Conservation (phyloP, 179 eudicot species). For the Drosera spatulata region DNA sequence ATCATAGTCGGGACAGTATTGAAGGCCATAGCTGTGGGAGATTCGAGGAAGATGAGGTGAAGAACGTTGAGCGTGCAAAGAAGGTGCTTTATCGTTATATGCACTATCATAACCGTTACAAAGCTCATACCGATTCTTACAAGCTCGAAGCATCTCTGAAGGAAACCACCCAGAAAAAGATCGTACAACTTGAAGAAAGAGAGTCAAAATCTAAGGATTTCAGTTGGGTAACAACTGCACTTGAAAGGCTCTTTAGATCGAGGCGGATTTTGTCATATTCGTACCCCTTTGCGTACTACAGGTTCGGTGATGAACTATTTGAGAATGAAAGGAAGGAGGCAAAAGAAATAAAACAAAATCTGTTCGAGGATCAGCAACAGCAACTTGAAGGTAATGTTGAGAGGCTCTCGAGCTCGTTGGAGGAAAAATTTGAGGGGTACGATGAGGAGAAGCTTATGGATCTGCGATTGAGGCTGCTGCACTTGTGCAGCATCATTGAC, state of each 20-base stretch:
- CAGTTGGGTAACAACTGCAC: conserved; percentile 55
- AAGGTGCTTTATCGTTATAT: conserved; percentile 46
- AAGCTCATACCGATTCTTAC: conserved; percentile 67
- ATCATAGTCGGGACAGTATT: conserved; percentile 63
- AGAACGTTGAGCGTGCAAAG: conserved; percentile 35
- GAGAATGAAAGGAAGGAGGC: conserved; percentile 41
- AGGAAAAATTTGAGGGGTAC: conserved; percentile 32
- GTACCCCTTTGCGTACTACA: conserved; percentile 69
- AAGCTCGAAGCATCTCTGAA: conserved; percentile 44
- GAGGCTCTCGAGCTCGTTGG: conserved; percentile 55
- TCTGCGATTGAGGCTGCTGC: conserved; percentile 26
- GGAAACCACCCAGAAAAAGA: conserved; percentile 31
- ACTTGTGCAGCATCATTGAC: conserved; percentile 27
- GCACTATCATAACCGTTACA: conserved; percentile 56
- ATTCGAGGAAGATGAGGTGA: conserved; percentile 34
- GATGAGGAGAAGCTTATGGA: conserved; percentile 3
- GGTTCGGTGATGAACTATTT: conserved; percentile 71
- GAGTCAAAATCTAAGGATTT: conserved; percentile 24
- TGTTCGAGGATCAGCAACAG: conserved; percentile 84
- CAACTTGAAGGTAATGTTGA: conserved; percentile 65
- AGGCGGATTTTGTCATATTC: conserved; percentile 62
- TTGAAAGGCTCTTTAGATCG: conserved; percentile 49
- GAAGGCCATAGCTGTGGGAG: conserved; percentile 65
- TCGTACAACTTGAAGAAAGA: conserved; percentile 23
- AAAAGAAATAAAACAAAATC: conserved; percentile 43